Conservation (phyloP, 2,329 filamentous ascomycete genomes). For the Aphanoascus verrucosus region DNA sequence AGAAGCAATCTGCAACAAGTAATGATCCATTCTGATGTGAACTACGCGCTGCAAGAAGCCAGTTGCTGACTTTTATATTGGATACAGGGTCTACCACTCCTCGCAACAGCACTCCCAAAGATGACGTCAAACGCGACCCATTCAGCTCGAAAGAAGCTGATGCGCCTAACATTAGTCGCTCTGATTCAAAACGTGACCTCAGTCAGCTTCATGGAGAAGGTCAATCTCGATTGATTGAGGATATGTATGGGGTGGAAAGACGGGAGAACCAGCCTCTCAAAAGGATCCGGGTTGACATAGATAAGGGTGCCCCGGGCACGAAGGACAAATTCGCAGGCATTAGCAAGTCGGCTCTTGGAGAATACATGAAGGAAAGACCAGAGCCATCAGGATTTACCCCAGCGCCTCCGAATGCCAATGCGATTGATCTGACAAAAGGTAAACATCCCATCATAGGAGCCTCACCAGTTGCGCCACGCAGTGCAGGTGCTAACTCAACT, state of each 20-base stretch:
- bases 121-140: not conserved
- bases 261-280: conserved; percentile 54
- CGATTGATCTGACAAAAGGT: conserved; percentile 39
- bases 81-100: not conserved
- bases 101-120: not conserved
- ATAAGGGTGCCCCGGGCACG: conserved; percentile 22
- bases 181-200: conserved; percentile 23
- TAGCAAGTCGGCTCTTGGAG: conserved; percentile 49
- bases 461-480: not conserved
- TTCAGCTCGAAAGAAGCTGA: not conserved
- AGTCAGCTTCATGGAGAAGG: conserved; percentile 21
- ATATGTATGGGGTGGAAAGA: conserved; percentile 62
- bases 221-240: conserved; percentile 50
- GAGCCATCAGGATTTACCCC: conserved; percentile 21
- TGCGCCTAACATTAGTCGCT: conserved; percentile 1
- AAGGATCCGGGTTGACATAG: conserved; percentile 48
- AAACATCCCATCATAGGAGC: not conserved
- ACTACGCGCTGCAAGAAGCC: not conserved
- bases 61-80: not conserved
- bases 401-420: conserved; percentile 41
- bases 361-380: conserved; percentile 55
- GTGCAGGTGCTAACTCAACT: not conserved
- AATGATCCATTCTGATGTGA: not conserved
- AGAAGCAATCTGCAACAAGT: conserved; percentile 22
- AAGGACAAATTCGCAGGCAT: conserved; percentile 38